Percentiles rank a stretch among this genome's conserved stretches.
phyloP scores from a whole-genome alignment of 2,329 filamentous ascomycete species.

The Sporothrix euskadiensis region DNA sequence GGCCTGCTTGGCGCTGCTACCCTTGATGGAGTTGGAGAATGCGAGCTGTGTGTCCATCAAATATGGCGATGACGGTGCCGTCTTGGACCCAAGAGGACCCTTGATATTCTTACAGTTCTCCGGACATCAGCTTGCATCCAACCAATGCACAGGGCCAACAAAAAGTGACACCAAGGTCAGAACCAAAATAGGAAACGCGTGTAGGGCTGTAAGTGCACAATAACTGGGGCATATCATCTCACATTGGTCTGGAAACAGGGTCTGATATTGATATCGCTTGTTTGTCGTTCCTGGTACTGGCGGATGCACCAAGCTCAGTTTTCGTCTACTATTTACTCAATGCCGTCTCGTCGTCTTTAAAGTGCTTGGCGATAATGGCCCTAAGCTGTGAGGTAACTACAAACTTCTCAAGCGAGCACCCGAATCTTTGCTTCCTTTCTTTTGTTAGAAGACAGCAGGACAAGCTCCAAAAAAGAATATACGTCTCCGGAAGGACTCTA shows the following conservation, averaged over 20 bases:
- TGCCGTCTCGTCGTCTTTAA: neutral
- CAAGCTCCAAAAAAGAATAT: too few relatives aligned
- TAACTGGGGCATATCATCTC: too few relatives aligned
- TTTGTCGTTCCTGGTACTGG: neutral
- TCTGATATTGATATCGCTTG: neutral
- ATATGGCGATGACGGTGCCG: neutral
- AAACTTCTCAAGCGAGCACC: neutral
- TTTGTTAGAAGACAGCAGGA: too few relatives aligned
- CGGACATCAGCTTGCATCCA: neutral
- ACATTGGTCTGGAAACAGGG: neutral
- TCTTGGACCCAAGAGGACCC: neutral
- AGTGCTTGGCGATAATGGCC: neutral
- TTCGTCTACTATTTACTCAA: too few relatives aligned
- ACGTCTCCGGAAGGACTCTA: neutral
- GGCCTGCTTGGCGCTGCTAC: neutral
- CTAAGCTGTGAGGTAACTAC: neutral
- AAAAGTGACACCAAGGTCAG: neutral
- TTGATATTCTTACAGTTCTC: neutral
- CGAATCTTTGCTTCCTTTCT: neutral
- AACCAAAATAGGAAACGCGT: neutral
- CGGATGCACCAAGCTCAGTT: too few relatives aligned
- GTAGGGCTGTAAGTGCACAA: neutral
- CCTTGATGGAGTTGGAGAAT: neutral
- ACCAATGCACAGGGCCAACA: neutral
- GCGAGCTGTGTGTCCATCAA: neutral